Base-by-base conservation (phyloP, 305 asterid species). In the Rubia peregrina region DNA sequence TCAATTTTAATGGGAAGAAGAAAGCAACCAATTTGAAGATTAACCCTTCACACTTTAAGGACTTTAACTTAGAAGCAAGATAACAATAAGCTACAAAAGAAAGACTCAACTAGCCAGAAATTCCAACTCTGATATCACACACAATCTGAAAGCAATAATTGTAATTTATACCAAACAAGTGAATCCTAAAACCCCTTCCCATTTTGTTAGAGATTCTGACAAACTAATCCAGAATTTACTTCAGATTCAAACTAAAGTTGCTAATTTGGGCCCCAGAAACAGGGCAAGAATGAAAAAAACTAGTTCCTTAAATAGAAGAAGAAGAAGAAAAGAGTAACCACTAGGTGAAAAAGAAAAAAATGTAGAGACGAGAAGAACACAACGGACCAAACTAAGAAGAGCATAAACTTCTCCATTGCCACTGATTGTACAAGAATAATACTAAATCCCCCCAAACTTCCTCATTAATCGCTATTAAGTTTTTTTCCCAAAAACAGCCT, bases 371-470 rank as follows among this genome's bases (percentile, higher is more conserved):
- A 78, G 79, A 65, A 68, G 67, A 72, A 26, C 7, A 57, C 13
- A 42, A 42, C 59, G 40, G 77, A 77, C 61, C 77, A 57, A 68
- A 75, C 77, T 60, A 85, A 81, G 40, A 83, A 70, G 67, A 84
- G 66, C 38, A 80, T 71, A 43, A 77, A 65, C 72, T 75, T 69
- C 78, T 65, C 71, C 84, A 42, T 80, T 73, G 68, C 71, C 83
- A 42, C 79, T 72, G 68, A 17, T 69, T 76, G 62, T 74, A 61
- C n/a, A 9, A 51, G 22, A 51, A 21, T 17, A 51, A 48, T 17
- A 51, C 57, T 5, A 51, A 51, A 51, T 51, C 22, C 36, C 36
- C 36, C 21, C n/a, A 30, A 30, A 30, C 36, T 30, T 30, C 36
- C 36, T 30, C 36, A 3, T 48, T 48, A 4, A 51, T 6, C 57